Percentiles rank a stretch among this genome's conserved stretches.
Evolutionary conservation across 2,329 filamentous ascomycete genomes (phyloP).

Genomic region (Pseudogymnoascus sp.): DNA sequence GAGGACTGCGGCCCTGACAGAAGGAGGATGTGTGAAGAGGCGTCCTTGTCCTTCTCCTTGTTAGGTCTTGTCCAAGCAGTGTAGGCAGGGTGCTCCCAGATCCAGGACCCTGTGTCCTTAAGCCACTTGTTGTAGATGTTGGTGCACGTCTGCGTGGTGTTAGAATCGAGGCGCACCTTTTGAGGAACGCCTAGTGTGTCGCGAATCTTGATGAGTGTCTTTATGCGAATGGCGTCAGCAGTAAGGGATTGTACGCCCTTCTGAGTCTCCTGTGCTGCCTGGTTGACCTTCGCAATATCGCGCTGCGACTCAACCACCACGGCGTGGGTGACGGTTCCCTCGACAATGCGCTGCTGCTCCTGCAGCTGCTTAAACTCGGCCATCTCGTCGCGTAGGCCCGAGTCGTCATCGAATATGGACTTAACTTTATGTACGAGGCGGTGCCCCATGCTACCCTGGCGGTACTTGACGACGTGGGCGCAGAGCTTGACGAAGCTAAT

Average conservation of each 20-base stretch:
- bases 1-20: not conserved
- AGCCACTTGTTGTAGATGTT: constrained; percentile 15
- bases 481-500: constrained; percentile 25
- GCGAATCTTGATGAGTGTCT: not conserved
- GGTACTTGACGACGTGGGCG: constrained; percentile 26
- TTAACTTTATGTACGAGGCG: constrained; percentile 19
- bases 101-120: constrained; percentile 14
- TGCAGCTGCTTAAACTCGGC: constrained; percentile 17
- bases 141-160: constrained; percentile 22
- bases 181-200: not conserved
- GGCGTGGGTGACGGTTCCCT: constrained; percentile 23
- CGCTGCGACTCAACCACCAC: not conserved
- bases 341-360: constrained; percentile 20
- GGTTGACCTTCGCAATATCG: constrained; percentile 11
- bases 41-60: not conserved
- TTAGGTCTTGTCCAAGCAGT: constrained; percentile 17
- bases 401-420: constrained; percentile 23
- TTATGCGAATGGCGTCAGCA: not conserved
- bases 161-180: constrained; percentile 20
- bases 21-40: not conserved
- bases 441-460: constrained; percentile 20
- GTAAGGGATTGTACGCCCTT: not conserved
- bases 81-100: constrained; percentile 22
- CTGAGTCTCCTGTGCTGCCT: constrained; percentile 17
- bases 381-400: constrained; percentile 19